A percentile compares a stretch with the other conserved stretches of the same genome.
Conservation (phyloP, 2,329 filamentous ascomycete genomes). For the Aspergillus sp. region DNA sequence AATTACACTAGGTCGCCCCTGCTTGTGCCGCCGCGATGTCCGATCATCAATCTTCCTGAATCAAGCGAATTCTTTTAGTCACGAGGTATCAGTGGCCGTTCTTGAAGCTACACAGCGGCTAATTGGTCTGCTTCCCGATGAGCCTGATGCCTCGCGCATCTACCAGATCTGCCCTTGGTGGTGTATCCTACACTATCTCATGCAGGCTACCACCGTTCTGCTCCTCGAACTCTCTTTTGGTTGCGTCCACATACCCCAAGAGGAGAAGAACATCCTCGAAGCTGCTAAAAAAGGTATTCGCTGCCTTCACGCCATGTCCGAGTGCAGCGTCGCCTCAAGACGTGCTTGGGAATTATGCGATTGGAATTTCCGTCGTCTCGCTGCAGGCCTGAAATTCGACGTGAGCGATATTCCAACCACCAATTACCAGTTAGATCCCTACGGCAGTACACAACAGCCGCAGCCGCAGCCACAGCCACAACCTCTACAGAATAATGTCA, state of each 20-base stretch:
- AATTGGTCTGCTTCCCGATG: slow-evolving; percentile 43
- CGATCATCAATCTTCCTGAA: slow-evolving; percentile 22
- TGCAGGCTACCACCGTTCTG: slow-evolving; percentile 46
- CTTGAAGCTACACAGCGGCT: slow-evolving; percentile 40
- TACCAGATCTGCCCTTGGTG: slow-evolving; percentile 47
- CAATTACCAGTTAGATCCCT: slow-evolving; percentile 13
- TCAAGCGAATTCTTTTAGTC: slow-evolving; percentile 36
- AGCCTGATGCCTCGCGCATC: slow-evolving; percentile 41
- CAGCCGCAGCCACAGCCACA: slow-evolving; percentile 3
- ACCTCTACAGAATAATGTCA: background rate
- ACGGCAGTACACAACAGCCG: background rate
- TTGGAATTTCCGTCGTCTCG: slow-evolving; percentile 33
- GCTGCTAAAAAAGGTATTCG: slow-evolving; percentile 43
- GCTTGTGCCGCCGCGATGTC: slow-evolving; percentile 45
- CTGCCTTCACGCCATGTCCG: slow-evolving; percentile 45
- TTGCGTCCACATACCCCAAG: slow-evolving; percentile 43
- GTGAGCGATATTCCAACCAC: slow-evolving; percentile 34
- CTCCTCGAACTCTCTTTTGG: slow-evolving; percentile 48
- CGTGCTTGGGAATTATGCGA: slow-evolving; percentile 46
- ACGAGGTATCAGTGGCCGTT: slow-evolving; percentile 38
- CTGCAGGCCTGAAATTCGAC: slow-evolving; percentile 36
- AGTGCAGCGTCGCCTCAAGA: slow-evolving; percentile 38
- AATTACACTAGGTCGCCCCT: slow-evolving; percentile 48
- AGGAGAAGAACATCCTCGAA: slow-evolving; percentile 35
- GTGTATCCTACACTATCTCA: slow-evolving; percentile 46